Base-by-base conservation (phyloP, 805 yeast species). In the Yarrowia yakushimensis region DNA sequence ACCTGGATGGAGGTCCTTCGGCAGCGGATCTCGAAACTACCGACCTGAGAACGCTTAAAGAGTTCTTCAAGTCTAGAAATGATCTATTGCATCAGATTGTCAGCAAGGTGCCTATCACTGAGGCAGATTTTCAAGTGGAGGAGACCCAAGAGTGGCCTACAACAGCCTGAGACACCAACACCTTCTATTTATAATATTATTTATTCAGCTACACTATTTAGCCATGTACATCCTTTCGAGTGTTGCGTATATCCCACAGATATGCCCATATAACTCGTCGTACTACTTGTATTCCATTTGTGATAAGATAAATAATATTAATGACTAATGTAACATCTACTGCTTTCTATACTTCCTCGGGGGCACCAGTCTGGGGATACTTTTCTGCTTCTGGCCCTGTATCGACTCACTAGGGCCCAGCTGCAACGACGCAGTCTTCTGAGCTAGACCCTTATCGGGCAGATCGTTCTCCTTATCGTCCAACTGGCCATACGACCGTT, bases 231-330 rank as follows among this genome's bases (percentile, higher is more conserved):
- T n/a, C n/a, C n/a, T n/a, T n/a, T n/a, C n/a, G n/a, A n/a, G n/a
- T n/a, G n/a, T n/a, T n/a, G n/a, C n/a, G n/a, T n/a, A n/a, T n/a
- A n/a, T n/a, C n/a, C n/a, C n/a, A n/a, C n/a, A n/a, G n/a, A n/a
- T n/a, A n/a, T n/a, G n/a, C n/a, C n/a, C 28, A 25, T 7, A 36
- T 10, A 2, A 17, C 9, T 5, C 17, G 39, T 18, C 23, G 13
- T 23, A 10, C 23, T 18, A 15, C 13, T 36, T 23, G 20, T 11
- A 10, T 34, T 34, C 13, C n/a, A 33, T 4, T 57, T 39, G 15
- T 45, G 52, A 23, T 63, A 64, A 65, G 28, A 63, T 64, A 23
- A 66, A 67, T 27, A 65, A 66, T 34, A 68, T 68, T 22, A 62
- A 65, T 42, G 65, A 65, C 50, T 52, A 60, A 13, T 55, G 63